A percentile compares a stretch with the other conserved stretches of the same genome.
phyloP scores from a whole-genome alignment of 208 protist genomes.

The Crithidia thermophila region DNA sequence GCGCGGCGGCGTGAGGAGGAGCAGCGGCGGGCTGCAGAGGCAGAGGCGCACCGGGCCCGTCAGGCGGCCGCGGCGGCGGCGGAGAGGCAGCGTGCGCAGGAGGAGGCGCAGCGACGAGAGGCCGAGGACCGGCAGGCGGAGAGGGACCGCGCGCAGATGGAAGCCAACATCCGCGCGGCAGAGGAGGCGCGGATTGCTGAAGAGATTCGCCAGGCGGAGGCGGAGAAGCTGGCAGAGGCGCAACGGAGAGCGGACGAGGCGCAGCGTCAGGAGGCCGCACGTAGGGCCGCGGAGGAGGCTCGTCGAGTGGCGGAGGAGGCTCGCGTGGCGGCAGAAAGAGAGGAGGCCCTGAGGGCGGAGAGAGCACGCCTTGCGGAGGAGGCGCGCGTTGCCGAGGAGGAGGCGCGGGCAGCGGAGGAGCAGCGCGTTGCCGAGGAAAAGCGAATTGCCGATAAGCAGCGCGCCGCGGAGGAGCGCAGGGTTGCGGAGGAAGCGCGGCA shows the following conservation, averaged over 20 bases:
- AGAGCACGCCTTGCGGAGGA: not conserved
- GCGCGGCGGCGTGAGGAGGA: not conserved
- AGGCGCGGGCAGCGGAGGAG: not conserved
- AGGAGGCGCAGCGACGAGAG: not conserved
- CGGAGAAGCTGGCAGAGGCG: not conserved
- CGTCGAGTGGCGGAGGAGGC: not conserved
- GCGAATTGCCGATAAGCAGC: not conserved
- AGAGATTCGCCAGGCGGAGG: not conserved
- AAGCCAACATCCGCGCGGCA: not conserved
- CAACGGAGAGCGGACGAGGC: not conserved
- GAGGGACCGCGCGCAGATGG: not conserved
- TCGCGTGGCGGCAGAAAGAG: not conserved
- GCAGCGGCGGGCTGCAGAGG: not conserved
- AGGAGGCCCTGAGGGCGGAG: too few species aligned
- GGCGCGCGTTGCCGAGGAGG: slow-evolving; percentile 3
- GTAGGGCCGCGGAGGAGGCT: not conserved
- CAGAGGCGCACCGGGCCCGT: not conserved
- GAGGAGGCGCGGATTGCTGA: slow-evolving; percentile 5
- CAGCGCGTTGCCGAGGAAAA: not conserved
- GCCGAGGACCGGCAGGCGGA: not conserved
- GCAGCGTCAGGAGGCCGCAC: not conserved
- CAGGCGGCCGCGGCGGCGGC: not conserved
- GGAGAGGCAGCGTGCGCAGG: not conserved
- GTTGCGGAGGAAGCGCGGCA: not conserved
- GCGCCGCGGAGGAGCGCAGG: not conserved